These are phyloP conservation scores for Mortierella sp. DNA, from an alignment of 371 early-diverging fungal genomes.

Conservation along the genomic window DNA sequence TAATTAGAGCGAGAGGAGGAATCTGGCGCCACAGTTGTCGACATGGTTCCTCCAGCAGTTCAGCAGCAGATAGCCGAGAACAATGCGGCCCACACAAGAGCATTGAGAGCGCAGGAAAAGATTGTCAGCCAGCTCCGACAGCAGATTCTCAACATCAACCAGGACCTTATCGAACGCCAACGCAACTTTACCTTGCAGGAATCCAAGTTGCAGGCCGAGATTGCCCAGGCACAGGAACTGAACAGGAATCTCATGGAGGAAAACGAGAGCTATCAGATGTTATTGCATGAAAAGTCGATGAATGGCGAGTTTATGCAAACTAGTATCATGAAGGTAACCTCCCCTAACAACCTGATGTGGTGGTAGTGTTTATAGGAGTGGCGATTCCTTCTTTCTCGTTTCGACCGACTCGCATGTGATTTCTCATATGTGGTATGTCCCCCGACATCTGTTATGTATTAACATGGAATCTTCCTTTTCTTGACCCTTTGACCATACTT, in stretches of 20 bases:
- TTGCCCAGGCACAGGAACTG: conserved; percentile 73
- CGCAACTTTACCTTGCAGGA: conserved; percentile 20
- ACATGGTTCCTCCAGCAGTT: conserved; percentile 37
- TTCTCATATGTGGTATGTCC: not conserved
- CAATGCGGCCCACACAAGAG: conserved; percentile 46
- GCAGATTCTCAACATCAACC: conserved; percentile 31
- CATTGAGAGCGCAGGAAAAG: conserved; percentile 44
- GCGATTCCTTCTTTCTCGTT: not conserved
- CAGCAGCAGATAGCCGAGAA: conserved; percentile 54
- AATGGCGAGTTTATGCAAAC: conserved; percentile 80
- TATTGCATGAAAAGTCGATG: conserved; percentile 86
- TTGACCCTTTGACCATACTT: not conserved
- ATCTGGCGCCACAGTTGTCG: conserved; percentile 10
- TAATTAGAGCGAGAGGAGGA: conserved; percentile 17
- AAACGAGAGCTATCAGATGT: conserved; percentile 86
- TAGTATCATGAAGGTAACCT: conserved; percentile 63
- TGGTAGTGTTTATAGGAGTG: not conserved
- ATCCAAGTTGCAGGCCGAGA: conserved; percentile 66
- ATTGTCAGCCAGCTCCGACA: conserved; percentile 35
- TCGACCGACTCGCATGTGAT: not conserved
- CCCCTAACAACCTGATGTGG: not conserved
- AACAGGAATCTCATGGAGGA: conserved; percentile 85
- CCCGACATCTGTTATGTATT: not conserved
- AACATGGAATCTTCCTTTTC: not conserved
- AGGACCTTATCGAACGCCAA: conserved; percentile 39